Conservation (phyloP, 2,329 filamentous ascomycete genomes). For the Pseudomassariella vexata region DNA sequence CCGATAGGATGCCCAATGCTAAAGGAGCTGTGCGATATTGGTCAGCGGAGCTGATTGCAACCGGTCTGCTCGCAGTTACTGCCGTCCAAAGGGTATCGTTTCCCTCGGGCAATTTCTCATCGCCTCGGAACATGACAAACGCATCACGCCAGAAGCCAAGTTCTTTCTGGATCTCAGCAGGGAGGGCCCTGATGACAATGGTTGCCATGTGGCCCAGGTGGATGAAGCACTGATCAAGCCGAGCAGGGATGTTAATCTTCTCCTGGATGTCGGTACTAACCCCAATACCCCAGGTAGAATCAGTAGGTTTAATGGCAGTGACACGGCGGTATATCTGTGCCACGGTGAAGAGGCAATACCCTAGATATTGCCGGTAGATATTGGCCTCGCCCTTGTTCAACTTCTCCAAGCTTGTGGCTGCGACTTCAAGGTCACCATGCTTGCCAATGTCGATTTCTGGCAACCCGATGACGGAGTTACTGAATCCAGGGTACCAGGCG, state of each 20-base stretch:
- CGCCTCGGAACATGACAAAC: conserved; percentile 16
- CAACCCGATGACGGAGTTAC: conserved; percentile 2
- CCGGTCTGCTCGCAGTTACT: too few relatives aligned
- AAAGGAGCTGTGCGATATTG: conserved; percentile 21
- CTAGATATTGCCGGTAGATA: conserved; percentile 12
- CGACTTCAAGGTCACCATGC: conserved; percentile 7
- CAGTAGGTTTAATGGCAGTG: conserved; percentile 9
- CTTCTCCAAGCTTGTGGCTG: conserved; percentile 8
- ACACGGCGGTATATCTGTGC: conserved; percentile 23
- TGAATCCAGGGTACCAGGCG: too few relatives aligned
- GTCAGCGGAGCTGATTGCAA: conserved; percentile 16
- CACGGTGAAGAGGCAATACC: conserved; percentile 20
- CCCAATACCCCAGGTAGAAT: too few relatives aligned
- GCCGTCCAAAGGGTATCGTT: too few relatives aligned
- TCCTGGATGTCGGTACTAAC: too few relatives aligned
- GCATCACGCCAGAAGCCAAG: conserved; percentile 16
- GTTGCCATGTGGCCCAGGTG: conserved; percentile 21
- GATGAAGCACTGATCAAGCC: too few relatives aligned
- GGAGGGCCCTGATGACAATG: conserved; percentile 17
- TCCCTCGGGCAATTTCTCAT: conserved; percentile 5
- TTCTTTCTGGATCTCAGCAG: conserved; percentile 17
- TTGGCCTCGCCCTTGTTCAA: conserved; percentile 5
- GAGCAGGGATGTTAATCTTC: too few relatives aligned
- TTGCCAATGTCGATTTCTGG: conserved; percentile 6
- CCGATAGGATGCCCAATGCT: conserved; percentile 22